Percentiles rank a stretch among this genome's conserved stretches.
These are phyloP conservation scores for Sphagnurus paluster DNA, from an alignment of 1,284 basidiomycete genomes.

Conservation along the genomic window DNA sequence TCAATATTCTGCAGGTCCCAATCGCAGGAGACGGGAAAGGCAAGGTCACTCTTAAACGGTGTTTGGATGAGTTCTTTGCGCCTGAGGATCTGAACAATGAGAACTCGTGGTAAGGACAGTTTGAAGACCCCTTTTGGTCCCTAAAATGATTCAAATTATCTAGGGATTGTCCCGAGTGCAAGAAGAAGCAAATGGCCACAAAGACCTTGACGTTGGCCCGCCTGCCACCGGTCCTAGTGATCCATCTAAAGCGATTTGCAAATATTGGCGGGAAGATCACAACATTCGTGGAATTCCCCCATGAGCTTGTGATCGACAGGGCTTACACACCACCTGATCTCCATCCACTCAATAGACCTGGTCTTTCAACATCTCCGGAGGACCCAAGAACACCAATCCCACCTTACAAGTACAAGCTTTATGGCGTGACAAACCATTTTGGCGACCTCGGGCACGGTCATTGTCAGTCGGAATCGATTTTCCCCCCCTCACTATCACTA, in stretches of 20 bases:
- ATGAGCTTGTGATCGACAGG: conserved; percentile 81
- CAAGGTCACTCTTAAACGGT: conserved; percentile 78
- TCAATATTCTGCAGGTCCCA: conserved; percentile 94
- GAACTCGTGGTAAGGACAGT: conserved; percentile 83
- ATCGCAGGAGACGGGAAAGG: conserved; percentile 70
- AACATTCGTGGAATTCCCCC: conserved; percentile 88
- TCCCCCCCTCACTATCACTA: no score
- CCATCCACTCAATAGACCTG: conserved; percentile 56
- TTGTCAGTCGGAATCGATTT: no score
- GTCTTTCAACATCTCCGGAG: conserved; percentile 45
- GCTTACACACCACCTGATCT: no score
- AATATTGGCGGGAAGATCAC: conserved; percentile 92
- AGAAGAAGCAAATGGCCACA: conserved; percentile 77
- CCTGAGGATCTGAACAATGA: conserved; percentile 91
- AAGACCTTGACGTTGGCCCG: conserved; percentile 90
- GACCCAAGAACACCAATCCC: conserved; percentile 82
- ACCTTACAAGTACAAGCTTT: conserved; percentile 87
- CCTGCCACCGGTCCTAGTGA: conserved; percentile 90
- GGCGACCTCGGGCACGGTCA: conserved; percentile 90
- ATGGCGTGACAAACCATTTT: conserved; percentile 90
- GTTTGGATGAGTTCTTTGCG: conserved; percentile 90
- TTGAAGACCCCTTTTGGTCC: not conserved
- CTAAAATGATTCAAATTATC: conserved; percentile 2
- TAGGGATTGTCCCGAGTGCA: conserved; percentile 94
- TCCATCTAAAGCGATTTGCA: conserved; percentile 96